These are phyloP conservation scores for Asterionellopsis glacialis DNA, from an alignment of 108 stramenopile species.

Conservation along the genomic window DNA sequence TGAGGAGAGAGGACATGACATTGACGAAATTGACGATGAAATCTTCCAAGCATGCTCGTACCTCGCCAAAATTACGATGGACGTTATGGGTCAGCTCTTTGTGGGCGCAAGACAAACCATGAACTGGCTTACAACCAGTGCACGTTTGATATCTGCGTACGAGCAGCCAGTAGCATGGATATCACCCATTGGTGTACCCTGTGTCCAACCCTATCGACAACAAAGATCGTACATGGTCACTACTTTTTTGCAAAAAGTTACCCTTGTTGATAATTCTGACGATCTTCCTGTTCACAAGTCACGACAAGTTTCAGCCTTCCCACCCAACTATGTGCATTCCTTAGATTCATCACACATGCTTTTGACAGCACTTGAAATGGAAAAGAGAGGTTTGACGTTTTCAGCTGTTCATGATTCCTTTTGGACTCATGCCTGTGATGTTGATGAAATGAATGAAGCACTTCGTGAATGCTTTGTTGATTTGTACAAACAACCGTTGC, in stretches of 20 bases:
- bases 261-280: conserved; percentile 77
- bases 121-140: conserved; percentile 92
- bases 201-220: conserved; percentile 96
- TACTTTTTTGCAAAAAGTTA: conserved; percentile 89
- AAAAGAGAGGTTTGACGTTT: conserved; percentile 85
- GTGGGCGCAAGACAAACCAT: conserved; percentile 92
- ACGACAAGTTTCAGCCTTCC: conserved; percentile 94
- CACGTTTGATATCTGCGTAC: conserved; percentile 76
- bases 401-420: conserved; percentile 99
- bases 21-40: conserved; percentile 83
- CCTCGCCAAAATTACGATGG: conserved; percentile 90
- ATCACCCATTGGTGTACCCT: conserved; percentile 96
- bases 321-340: conserved; percentile 99
- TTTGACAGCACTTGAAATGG: conserved; percentile 96
- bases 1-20: conserved; percentile 67
- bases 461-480: conserved; percentile 93
- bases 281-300: conserved; percentile 78
- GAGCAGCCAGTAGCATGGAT: conserved; percentile 98
- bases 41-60: conserved; percentile 81
- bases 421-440: conserved; percentile 98
- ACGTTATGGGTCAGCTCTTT: conserved; percentile 94
- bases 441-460: conserved; percentile 93
- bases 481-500: conserved; percentile 88
- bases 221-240: conserved; percentile 62
- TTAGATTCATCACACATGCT: conserved; percentile 99